Conservation (phyloP, 306 rosid genomes). For the Citrullus mucosospermus region DNA sequence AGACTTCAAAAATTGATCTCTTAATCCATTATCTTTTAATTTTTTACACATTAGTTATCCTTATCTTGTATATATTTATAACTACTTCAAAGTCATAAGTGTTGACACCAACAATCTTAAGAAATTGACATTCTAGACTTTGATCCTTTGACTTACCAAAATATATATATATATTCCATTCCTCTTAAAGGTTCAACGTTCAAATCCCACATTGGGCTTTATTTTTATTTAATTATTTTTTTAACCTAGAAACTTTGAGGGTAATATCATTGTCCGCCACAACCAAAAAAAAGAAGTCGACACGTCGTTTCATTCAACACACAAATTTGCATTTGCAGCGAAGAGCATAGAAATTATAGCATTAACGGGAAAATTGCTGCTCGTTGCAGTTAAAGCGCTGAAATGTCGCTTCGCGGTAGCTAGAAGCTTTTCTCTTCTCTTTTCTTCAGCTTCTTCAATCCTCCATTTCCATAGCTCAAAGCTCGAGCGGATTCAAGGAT, state of each 20-base stretch:
- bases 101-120: too few species aligned
- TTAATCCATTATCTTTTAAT: too few species aligned
- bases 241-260: not conserved
- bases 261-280: not conserved
- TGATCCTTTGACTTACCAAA: too few species aligned
- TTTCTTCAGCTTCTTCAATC: not conserved
- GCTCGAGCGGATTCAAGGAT: not conserved
- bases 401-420: not conserved
- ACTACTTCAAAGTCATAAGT: too few species aligned
- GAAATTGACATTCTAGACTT: too few species aligned
- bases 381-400: not conserved
- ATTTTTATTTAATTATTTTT: too few species aligned
- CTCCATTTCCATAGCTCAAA: not conserved
- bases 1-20: too few species aligned
- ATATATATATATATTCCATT: too few species aligned
- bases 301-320: not conserved
- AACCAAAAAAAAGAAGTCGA: not conserved
- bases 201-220: too few species aligned
- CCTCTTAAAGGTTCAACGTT: too few species aligned
- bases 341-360: not conserved
- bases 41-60: too few species aligned
- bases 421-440: not conserved
- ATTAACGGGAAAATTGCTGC: not conserved
- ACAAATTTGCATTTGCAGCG: not conserved
- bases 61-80: too few species aligned